Conservation (phyloP, 306 rosid genomes). For the Abrus precatorius region DNA sequence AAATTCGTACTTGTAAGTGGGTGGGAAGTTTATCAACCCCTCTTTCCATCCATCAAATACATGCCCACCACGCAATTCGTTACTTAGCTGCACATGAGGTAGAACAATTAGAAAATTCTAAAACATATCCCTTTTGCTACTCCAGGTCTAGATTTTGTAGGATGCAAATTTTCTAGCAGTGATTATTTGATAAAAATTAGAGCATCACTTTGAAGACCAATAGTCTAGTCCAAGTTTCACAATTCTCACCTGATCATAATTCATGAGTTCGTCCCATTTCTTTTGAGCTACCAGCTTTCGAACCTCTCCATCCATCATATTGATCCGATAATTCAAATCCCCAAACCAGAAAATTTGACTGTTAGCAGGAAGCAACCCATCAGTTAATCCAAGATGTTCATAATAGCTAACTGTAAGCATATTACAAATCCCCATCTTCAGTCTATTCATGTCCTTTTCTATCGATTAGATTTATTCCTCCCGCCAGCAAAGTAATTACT, state of each 20-base stretch:
- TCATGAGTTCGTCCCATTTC: slow-evolving; percentile 78
- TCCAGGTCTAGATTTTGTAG: background rate
- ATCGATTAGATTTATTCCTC: background rate
- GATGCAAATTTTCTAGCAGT: background rate
- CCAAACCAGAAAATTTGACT: slow-evolving; percentile 98
- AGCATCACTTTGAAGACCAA: background rate
- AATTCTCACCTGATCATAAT: slow-evolving; percentile 81
- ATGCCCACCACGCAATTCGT: slow-evolving; percentile 69
- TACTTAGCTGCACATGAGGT: slow-evolving; percentile 72
- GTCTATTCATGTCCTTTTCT: background rate
- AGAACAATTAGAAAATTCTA: slow-evolving; percentile 9
- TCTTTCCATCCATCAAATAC: slow-evolving; percentile 98
- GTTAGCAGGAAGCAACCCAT: slow-evolving; percentile 49
- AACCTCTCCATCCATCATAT: slow-evolving; percentile 66
- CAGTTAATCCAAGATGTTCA: slow-evolving; percentile 39
- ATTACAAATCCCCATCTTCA: background rate
- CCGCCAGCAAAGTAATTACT: background rate
- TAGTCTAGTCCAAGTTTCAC: slow-evolving; percentile 10
- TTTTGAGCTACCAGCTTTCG: slow-evolving; percentile 69
- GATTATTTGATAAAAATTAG: background rate
- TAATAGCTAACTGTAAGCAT: background rate
- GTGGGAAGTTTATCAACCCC: slow-evolving; percentile 79
- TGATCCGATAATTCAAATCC: slow-evolving; percentile 92
- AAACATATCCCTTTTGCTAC: background rate
- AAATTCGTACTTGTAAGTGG: slow-evolving; percentile 87